phyloP scores from a whole-genome alignment of 176 grass and related monocot species.

The Raddia distichophylla region DNA sequence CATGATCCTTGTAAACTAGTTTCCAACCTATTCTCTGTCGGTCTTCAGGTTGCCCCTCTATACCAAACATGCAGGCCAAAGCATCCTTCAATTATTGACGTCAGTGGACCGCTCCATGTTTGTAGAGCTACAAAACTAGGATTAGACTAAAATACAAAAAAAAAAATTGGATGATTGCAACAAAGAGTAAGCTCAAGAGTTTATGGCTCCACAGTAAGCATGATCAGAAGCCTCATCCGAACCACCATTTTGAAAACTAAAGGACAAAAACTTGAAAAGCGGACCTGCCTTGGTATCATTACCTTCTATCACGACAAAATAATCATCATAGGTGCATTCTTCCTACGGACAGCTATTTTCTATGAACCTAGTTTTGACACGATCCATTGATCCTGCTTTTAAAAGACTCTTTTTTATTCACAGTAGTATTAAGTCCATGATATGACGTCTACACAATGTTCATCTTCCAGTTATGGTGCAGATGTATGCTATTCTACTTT shows the following conservation, averaged over 20 bases:
- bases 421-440: no score
- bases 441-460: not conserved
- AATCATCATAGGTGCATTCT: not conserved
- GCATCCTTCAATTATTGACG: conserved; percentile 81
- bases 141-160: conserved; percentile 37
- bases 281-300: not conserved
- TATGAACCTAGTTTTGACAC: no score
- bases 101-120: conserved; percentile 95
- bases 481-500: not conserved
- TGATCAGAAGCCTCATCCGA: conserved; percentile 23
- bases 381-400: no score
- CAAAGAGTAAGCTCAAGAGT: conserved; percentile 35
- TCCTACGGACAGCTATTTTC: not conserved
- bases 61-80: conserved; percentile 98
- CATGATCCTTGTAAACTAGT: conserved; percentile 94
- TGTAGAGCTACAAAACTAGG: conserved; percentile 75
- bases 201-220: conserved; percentile 30
- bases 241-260: conserved; percentile 11
- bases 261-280: not conserved
- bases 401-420: no score
- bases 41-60: conserved; percentile 96
- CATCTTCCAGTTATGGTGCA: not conserved
- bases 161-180: not conserved
- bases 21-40: conserved; percentile 96
- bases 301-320: not conserved